A percentile compares a stretch with the other conserved stretches of the same genome.
phyloP scores from a whole-genome alignment of 768 basidiomycete species.

The Pleurotus djamor region DNA sequence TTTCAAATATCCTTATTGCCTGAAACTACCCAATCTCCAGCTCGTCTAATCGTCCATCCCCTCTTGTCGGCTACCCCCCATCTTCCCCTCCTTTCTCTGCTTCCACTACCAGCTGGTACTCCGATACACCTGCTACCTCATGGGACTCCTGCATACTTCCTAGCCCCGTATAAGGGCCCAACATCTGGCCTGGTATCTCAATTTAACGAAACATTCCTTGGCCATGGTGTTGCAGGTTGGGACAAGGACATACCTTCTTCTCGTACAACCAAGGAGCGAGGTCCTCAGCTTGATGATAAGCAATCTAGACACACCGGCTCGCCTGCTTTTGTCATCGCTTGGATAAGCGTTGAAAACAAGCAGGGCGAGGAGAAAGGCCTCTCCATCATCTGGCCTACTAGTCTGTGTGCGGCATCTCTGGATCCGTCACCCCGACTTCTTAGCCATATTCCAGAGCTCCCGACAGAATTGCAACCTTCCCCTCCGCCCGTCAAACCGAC shows the following conservation, averaged over 20 bases:
- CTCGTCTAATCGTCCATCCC: constrained; percentile 64
- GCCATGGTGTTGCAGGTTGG: constrained; percentile 63
- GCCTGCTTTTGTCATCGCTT: constrained; percentile 58
- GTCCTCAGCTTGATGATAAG: constrained; percentile 5
- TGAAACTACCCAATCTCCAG: constrained; percentile 11
- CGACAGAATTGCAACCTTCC: constrained; percentile 57
- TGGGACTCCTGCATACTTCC: constrained; percentile 70
- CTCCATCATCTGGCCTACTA: constrained; percentile 68
- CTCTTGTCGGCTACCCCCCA: constrained; percentile 56
- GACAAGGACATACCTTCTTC: constrained; percentile 18
- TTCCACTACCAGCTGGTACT: constrained; percentile 54
- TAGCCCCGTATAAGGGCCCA: constrained; percentile 70
- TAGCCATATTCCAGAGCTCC: constrained; percentile 60
- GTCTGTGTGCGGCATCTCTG: constrained; percentile 37
- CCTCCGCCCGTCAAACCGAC: constrained; percentile 21
- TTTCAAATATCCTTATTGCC: constrained; percentile 44
- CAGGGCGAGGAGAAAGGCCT: constrained; percentile 82
- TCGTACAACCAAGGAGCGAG: neutral
- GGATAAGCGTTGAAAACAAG: constrained; percentile 73
- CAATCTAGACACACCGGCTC: constrained; percentile 9
- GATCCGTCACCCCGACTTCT: constrained; percentile 10
- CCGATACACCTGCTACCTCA: constrained; percentile 72
- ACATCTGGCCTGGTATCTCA: constrained; percentile 57
- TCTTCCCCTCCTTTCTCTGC: constrained; percentile 40
- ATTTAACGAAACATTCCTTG: constrained; percentile 61